These are phyloP conservation scores for Penicillium sp. DNA, from an alignment of 2,329 filamentous ascomycete genomes.

Conservation along the genomic window DNA sequence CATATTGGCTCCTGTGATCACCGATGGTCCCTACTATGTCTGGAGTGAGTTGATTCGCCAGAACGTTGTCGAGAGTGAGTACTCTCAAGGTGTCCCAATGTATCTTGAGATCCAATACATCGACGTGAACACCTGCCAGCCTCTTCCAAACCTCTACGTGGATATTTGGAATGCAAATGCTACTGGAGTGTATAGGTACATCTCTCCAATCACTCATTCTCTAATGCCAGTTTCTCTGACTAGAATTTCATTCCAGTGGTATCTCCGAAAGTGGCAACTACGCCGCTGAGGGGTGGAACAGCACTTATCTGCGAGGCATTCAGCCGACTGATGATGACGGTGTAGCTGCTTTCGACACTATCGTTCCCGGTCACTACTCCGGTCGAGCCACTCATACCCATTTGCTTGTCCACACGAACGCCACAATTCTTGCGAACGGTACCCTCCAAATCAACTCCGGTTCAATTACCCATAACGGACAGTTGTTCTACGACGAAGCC, in stretches of 20 bases:
- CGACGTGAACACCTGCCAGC: constrained; percentile 48
- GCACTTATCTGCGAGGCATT: constrained; percentile 52
- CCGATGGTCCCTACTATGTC: constrained; percentile 49
- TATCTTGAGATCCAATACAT: constrained; percentile 50
- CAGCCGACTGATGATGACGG: constrained; percentile 50
- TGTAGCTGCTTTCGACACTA: constrained; percentile 51
- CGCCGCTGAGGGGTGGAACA: constrained; percentile 32
- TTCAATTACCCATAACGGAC: constrained; percentile 50
- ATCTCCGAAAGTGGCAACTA: constrained; percentile 30
- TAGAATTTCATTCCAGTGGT: constrained; percentile 17
- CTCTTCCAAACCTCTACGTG: constrained; percentile 39
- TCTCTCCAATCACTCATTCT: neutral
- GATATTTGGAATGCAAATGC: constrained; percentile 53
- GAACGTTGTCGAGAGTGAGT: constrained; percentile 41
- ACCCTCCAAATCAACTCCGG: constrained; percentile 46
- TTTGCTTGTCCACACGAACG: constrained; percentile 46
- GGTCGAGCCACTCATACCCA: constrained; percentile 54
- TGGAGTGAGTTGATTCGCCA: constrained; percentile 45
- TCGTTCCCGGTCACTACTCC: constrained; percentile 49
- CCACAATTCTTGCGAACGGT: constrained; percentile 43
- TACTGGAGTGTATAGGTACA: constrained; percentile 46
- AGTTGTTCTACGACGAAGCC: constrained; percentile 53
- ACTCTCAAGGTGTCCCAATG: constrained; percentile 42
- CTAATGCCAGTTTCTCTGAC: neutral
- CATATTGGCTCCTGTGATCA: constrained; percentile 45